These are phyloP conservation scores for Symbiodinium pilosum DNA, from an alignment of 73 alveolate genomes.

Conservation along the genomic window DNA sequence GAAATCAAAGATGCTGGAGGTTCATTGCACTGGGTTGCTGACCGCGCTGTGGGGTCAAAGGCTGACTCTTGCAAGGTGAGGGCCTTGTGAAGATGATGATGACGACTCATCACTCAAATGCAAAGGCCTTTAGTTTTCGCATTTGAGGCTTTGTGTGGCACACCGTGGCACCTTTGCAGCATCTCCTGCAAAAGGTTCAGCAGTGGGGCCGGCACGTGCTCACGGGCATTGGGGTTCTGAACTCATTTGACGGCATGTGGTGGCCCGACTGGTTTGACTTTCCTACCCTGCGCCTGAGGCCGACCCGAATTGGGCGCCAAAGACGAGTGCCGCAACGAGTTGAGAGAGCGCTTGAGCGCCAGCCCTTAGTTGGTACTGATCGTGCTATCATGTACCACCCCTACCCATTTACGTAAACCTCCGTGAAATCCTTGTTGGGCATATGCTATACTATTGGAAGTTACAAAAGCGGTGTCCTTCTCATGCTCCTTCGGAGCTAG, in stretches of 20 bases:
- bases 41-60: background rate
- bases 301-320: slow-evolving; percentile 90
- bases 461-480: too few relatives aligned
- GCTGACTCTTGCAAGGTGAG: slow-evolving; percentile 26
- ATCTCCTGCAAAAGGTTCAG: background rate
- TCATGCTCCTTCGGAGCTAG: background rate
- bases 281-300: slow-evolving; percentile 2
- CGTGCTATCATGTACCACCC: too few relatives aligned
- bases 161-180: background rate
- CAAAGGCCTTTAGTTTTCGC: slow-evolving; percentile 30
- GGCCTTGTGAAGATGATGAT: slow-evolving; percentile 94
- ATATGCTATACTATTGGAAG: too few relatives aligned
- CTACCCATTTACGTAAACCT: too few relatives aligned
- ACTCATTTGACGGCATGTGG: background rate
- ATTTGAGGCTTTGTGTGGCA: background rate
- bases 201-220: slow-evolving; percentile 93
- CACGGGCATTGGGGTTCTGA: slow-evolving; percentile 53
- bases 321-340: slow-evolving; percentile 37
- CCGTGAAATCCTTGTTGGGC: too few relatives aligned
- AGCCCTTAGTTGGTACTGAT: too few relatives aligned
- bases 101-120: slow-evolving; percentile 76
- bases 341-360: background rate
- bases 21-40: background rate
- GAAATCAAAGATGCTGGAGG: slow-evolving; percentile 87
- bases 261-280: background rate